Evolutionary conservation across 2,329 filamentous ascomycete genomes (phyloP).

Genomic region (Paracoccidioides brasiliensis): DNA sequence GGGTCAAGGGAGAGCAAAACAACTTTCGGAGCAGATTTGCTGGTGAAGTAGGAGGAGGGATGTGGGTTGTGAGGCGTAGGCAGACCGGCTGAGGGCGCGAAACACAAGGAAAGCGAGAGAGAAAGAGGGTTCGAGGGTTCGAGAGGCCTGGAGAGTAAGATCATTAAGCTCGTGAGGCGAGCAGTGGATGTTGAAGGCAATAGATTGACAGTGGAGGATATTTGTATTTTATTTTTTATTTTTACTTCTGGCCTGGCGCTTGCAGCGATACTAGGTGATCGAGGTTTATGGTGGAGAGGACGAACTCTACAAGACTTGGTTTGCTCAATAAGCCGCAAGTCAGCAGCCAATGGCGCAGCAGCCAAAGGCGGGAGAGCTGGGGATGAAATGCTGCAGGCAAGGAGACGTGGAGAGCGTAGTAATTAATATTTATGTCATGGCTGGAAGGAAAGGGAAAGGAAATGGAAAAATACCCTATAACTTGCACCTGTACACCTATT

Average conservation of each 20-base stretch:
- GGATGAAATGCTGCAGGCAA: background rate
- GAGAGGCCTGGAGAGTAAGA: background rate
- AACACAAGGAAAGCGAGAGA: slow-evolving; percentile 4
- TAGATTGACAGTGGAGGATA: too few relatives aligned
- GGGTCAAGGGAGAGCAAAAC: background rate
- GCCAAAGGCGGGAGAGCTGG: background rate
- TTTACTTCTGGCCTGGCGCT: background rate
- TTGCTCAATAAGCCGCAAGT: background rate
- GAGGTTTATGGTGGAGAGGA: background rate
- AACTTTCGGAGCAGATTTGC: background rate
- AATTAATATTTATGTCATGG: too few relatives aligned
- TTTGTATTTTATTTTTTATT: too few relatives aligned
- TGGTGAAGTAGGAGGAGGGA: background rate
- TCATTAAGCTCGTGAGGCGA: slow-evolving; percentile 7
- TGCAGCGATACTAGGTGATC: background rate
- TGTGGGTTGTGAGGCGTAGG: background rate
- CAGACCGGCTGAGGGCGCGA: slow-evolving; percentile 3
- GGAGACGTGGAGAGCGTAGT: background rate
- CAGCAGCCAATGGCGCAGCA: background rate
- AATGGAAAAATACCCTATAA: background rate
- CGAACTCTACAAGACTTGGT: background rate
- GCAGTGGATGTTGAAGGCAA: background rate
- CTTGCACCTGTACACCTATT: too few relatives aligned
- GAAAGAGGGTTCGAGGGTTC: slow-evolving; percentile 1
- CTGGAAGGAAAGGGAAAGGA: background rate